phyloP scores from a whole-genome alignment of 768 basidiomycete genomes.

The Lactarius psammicola region DNA sequence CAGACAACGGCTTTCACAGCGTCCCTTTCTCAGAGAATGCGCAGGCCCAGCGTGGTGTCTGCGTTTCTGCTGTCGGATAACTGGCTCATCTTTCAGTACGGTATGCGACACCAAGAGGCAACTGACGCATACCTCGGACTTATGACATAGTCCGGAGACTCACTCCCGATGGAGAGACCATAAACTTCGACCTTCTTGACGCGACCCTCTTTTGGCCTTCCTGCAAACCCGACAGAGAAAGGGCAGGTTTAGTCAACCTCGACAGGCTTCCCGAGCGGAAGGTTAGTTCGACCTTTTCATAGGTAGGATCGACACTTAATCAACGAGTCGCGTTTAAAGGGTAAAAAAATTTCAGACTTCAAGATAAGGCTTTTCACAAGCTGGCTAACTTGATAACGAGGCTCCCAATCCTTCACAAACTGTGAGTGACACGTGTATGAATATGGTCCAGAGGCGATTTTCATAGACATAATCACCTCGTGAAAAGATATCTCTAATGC shows the following conservation, averaged over 20 bases:
- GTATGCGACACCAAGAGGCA: too few species aligned
- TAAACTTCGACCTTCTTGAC: conserved; percentile 87
- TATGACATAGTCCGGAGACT: conserved; percentile 91
- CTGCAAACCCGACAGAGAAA: conserved; percentile 56
- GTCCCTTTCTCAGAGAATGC: conserved; percentile 83
- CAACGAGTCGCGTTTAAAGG: too few species aligned
- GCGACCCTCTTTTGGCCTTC: conserved; percentile 78
- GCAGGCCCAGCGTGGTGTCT: conserved; percentile 73
- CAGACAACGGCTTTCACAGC: conserved; percentile 76
- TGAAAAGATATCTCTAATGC: too few species aligned
- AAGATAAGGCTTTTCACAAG: too few species aligned
- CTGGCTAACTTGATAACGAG: too few species aligned
- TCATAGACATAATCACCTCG: too few species aligned
- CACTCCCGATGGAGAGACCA: conserved; percentile 86
- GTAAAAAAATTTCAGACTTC: too few species aligned
- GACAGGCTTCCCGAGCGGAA: conserved; percentile 65
- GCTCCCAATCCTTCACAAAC: too few species aligned
- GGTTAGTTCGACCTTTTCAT: conserved; percentile 84
- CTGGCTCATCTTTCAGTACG: too few species aligned
- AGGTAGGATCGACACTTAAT: too few species aligned
- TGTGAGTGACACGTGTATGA: too few species aligned
- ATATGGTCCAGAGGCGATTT: too few species aligned
- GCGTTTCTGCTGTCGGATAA: conserved; percentile 75
- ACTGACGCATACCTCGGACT: conserved; percentile 67
- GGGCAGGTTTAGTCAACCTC: conserved; percentile 37